Percentiles rank a stretch among this genome's conserved stretches.
These are phyloP conservation scores for Plantago lanceolata DNA, from an alignment of 305 asterid species.

Conservation along the genomic window DNA sequence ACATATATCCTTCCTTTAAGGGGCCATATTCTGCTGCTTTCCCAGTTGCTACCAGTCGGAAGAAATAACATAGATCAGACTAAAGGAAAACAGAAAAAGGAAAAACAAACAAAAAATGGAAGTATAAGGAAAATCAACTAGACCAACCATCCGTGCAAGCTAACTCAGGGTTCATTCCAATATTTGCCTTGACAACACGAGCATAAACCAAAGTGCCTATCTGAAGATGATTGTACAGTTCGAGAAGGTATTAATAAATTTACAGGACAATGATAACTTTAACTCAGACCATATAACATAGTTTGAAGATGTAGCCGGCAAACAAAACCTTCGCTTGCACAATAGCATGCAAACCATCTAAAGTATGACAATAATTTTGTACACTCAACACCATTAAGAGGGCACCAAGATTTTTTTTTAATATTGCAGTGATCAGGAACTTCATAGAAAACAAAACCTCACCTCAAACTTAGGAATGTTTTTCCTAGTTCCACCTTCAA, in stretches of 20 bases:
- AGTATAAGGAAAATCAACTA: conserved; percentile 16
- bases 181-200: conserved; percentile 80
- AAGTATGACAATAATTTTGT: too few relatives aligned
- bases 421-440: background rate
- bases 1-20: conserved; percentile 85
- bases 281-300: background rate
- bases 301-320: conserved; percentile 16
- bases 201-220: conserved; percentile 77
- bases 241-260: conserved; percentile 20
- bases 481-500: conserved; percentile 97
- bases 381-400: too few relatives aligned
- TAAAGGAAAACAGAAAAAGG: background rate
- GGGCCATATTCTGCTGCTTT: conserved; percentile 91
- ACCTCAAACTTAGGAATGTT: conserved; percentile 75
- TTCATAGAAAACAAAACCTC: background rate
- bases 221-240: conserved; percentile 41
- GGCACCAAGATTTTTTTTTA: too few relatives aligned
- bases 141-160: conserved; percentile 95
- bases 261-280: conserved; percentile 14
- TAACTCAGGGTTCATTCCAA: conserved; percentile 89
- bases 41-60: conserved; percentile 51
- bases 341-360: too few relatives aligned
- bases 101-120: background rate
- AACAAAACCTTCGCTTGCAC: background rate
- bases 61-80: conserved; percentile 14